Conservation (phyloP, 768 basidiomycete species). For the Naganishia vaughanmartiniae region DNA sequence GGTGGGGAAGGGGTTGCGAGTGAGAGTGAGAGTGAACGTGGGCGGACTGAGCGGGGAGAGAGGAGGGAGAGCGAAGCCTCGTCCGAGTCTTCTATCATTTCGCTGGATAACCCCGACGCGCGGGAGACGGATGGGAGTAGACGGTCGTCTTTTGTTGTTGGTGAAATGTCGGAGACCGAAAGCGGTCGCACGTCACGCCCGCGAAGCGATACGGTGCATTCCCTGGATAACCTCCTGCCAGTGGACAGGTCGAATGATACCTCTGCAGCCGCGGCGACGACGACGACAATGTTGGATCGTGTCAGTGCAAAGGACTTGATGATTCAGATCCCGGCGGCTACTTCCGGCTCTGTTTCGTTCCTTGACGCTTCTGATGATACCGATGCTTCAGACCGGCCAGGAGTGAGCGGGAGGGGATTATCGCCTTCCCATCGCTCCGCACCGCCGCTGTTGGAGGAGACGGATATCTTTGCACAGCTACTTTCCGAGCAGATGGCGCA, state of each 20-base stretch:
- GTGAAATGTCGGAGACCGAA: not conserved
- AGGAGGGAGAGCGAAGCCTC: slow-evolving; percentile 29
- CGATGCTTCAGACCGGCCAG: not conserved
- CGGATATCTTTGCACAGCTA: slow-evolving; percentile 28
- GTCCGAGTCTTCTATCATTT: slow-evolving; percentile 2
- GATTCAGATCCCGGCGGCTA: slow-evolving; percentile 4
- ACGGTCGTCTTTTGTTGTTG: not conserved
- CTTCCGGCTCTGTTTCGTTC: slow-evolving; percentile 3
- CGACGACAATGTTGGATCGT: not conserved
- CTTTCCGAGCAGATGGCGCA: slow-evolving; percentile 20
- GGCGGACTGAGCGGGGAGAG: not conserved
- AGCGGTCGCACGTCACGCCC: not conserved
- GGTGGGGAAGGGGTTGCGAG: slow-evolving; percentile 32
- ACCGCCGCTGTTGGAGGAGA: slow-evolving; percentile 32
- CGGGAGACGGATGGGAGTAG: not conserved
- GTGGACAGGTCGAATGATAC: not conserved
- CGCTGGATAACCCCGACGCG: not conserved
- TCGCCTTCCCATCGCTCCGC: slow-evolving; percentile 23
- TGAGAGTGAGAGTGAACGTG: slow-evolving; percentile 31
- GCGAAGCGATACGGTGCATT: slow-evolving; percentile 20
- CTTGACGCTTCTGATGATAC: not conserved
- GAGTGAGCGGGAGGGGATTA: not conserved
- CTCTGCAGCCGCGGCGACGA: not conserved
- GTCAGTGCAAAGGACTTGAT: not conserved
- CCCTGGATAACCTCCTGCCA: slow-evolving; percentile 1